Conservation (phyloP, 768 basidiomycete genomes). For the Hemileccinum impolitum region DNA sequence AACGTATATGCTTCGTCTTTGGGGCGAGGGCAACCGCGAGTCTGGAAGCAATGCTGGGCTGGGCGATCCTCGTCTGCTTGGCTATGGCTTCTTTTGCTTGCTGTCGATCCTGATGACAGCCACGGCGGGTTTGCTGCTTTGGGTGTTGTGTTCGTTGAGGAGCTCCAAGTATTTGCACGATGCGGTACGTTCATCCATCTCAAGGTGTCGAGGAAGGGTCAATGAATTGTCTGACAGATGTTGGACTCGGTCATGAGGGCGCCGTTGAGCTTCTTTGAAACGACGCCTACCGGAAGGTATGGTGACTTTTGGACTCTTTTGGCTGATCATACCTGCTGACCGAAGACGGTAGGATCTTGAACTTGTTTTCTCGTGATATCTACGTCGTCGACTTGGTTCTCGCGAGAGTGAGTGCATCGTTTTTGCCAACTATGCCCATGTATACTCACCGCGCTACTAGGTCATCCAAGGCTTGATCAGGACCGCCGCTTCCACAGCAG, state of each 20-base stretch:
- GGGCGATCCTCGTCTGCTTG: slow-evolving; percentile 49
- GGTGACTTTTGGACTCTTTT: slow-evolving; percentile 8
- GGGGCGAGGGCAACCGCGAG: slow-evolving; percentile 76
- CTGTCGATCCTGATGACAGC: slow-evolving; percentile 52
- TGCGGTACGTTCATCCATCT: slow-evolving; percentile 40
- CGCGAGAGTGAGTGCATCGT: slow-evolving; percentile 43
- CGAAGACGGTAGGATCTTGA: slow-evolving; percentile 58
- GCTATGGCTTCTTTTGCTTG: slow-evolving; percentile 69
- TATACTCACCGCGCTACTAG: slow-evolving; percentile 17
- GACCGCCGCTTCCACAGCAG: slow-evolving; percentile 55
- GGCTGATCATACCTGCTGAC: not conserved
- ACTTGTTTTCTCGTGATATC: slow-evolving; percentile 87
- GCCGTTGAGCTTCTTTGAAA: slow-evolving; percentile 86
- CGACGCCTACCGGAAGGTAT: slow-evolving; percentile 80
- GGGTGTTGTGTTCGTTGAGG: slow-evolving; percentile 72
- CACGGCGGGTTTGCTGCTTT: slow-evolving; percentile 60
- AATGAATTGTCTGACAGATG: slow-evolving; percentile 51
- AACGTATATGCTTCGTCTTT: slow-evolving; percentile 68
- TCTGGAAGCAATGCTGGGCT: slow-evolving; percentile 57
- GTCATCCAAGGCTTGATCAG: slow-evolving; percentile 68
- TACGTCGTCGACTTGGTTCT: slow-evolving; percentile 86
- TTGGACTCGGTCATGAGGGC: slow-evolving; percentile 75
- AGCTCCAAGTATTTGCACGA: slow-evolving; percentile 79
- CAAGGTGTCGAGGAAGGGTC: not conserved
- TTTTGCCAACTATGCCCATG: not conserved